Base-by-base conservation (phyloP, 352 stramenopile species). In the Phytopythium litorale region DNA sequence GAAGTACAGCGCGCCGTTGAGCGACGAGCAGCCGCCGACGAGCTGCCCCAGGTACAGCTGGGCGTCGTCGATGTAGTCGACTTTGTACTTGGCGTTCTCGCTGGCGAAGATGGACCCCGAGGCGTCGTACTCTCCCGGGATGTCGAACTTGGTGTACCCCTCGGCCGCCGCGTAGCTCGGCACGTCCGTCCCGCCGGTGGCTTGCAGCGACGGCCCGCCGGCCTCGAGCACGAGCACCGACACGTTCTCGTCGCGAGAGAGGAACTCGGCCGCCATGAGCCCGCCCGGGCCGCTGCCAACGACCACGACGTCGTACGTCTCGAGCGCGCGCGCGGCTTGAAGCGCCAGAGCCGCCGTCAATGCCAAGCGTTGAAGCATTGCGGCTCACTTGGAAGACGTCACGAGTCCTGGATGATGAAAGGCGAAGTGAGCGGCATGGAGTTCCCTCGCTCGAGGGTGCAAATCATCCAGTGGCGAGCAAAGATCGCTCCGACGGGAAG, bases 1-100 rank as follows among this genome's bases (percentile, higher is more conserved):
- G 58, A 94, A 87, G 68, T 92, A 93, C 35, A 95, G 73, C 70
- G 82, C 82, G 23, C 67, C 82, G 51, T 92, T 96, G 58, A 94
- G 78, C 16, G 78, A 89, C 45, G 77, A 90, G 59, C 73, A 92
- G 15, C 87, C 88, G 37, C 84, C 88, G n/a, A 96, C 56, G 32
- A 82, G 69, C 62, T 91, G 91, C 25, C 86, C 88, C 16, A 86
- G 68, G 68, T 69, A 88, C 65, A 81, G 70, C 45, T 79, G 67
- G 19, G 76, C 60, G 21, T 63, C 48, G 13, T 71, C 54, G 25
- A 83, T 67, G 64, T 69, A 88, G 30, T 87, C 74, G 18, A 71
- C 65, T 15, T 75, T 72, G 57, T 84, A 84, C 37, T 65, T 74
- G n/a, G 78, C 71, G 42, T 79, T 73, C 35, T 65, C 65, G 19